Conservation (phyloP, 208 protist species). For the Crithidia bombi region DNA sequence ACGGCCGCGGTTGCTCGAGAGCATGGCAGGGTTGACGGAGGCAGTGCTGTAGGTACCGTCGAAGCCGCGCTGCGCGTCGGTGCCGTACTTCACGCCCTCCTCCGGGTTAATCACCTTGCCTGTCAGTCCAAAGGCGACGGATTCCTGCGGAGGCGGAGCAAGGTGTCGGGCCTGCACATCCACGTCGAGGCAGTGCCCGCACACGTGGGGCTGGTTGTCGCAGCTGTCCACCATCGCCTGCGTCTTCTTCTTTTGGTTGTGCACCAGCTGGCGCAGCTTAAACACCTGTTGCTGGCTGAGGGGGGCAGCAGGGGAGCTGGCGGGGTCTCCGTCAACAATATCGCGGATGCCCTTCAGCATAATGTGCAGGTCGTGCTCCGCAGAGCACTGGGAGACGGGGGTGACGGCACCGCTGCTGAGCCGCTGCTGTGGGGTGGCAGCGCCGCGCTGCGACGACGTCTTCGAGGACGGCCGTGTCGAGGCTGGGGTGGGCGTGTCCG, state of each 20-base stretch:
- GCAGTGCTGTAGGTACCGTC: conserved; percentile 52
- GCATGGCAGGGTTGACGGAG: conserved; percentile 27
- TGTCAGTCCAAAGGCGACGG: conserved; percentile 51
- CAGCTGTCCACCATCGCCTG: conserved; percentile 55
- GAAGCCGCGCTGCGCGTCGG: conserved; percentile 28
- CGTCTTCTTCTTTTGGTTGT: conserved; percentile 73
- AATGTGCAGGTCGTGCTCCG: conserved; percentile 59
- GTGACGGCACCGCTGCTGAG: conserved; percentile 44
- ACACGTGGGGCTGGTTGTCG: conserved; percentile 63
- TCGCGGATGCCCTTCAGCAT: conserved; percentile 61
- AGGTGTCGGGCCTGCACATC: conserved; percentile 73
- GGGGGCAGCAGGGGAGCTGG: conserved; percentile 15
- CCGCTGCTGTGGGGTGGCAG: conserved; percentile 39
- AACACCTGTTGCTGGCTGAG: conserved; percentile 57
- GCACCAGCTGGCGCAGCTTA: conserved; percentile 66
- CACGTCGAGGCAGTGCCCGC: conserved; percentile 75
- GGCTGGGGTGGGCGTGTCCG: conserved; percentile 15
- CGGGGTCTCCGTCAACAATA: conserved; percentile 53
- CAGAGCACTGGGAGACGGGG: conserved; percentile 51
- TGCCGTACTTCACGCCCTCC: conserved; percentile 59
- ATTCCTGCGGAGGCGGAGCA: conserved; percentile 39
- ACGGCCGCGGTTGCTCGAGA: conserved; percentile 35
- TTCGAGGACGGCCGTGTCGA: conserved; percentile 32
- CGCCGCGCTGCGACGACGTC: conserved; percentile 22
- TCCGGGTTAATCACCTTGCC: conserved; percentile 68